Evolutionary conservation across 2,329 filamentous ascomycete genomes (phyloP).

Genomic region (Colletotrichum spaethianum): DNA sequence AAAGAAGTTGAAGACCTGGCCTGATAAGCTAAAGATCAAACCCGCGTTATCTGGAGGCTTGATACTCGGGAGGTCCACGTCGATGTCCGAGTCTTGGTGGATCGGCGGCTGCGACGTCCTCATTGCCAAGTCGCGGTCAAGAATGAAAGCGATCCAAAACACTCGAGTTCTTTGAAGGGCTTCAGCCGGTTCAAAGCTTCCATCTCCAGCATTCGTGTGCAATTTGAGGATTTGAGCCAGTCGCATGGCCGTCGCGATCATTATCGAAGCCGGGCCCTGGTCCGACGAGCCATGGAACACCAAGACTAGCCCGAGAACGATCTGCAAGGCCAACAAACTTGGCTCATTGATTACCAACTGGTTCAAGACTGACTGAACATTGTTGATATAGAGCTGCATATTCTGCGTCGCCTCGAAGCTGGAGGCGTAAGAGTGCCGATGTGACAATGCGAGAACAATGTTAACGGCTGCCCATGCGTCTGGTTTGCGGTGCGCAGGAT

Average conservation of each 20-base stretch:
- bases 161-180: conserved; percentile 47
- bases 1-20: conserved; percentile 37
- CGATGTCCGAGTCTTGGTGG: conserved; percentile 33
- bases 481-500: conserved; percentile 42
- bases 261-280: conserved; percentile 45
- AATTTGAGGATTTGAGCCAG: conserved; percentile 47
- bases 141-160: conserved; percentile 51
- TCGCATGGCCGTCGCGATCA: conserved; percentile 48
- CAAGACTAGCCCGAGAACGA: conserved; percentile 47
- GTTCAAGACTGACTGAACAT: conserved; percentile 47
- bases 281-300: conserved; percentile 47
- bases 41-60: conserved; percentile 28
- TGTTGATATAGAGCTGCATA: conserved; percentile 42
- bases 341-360: conserved; percentile 48
- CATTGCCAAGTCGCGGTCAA: conserved; percentile 45
- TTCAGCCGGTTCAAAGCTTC: conserved; percentile 41
- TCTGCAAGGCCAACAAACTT: conserved; percentile 48
- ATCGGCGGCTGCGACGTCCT: conserved; percentile 33
- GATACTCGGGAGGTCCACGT: conserved; percentile 30
- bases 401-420: conserved; percentile 16
- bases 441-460: conserved; percentile 42
- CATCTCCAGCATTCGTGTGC: conserved; percentile 43
- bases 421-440: conserved; percentile 24
- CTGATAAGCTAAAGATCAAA: conserved; percentile 7
- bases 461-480: conserved; percentile 47